These are phyloP conservation scores for Psilocybe cyanescens DNA, from an alignment of 768 basidiomycete genomes.

Conservation along the genomic window DNA sequence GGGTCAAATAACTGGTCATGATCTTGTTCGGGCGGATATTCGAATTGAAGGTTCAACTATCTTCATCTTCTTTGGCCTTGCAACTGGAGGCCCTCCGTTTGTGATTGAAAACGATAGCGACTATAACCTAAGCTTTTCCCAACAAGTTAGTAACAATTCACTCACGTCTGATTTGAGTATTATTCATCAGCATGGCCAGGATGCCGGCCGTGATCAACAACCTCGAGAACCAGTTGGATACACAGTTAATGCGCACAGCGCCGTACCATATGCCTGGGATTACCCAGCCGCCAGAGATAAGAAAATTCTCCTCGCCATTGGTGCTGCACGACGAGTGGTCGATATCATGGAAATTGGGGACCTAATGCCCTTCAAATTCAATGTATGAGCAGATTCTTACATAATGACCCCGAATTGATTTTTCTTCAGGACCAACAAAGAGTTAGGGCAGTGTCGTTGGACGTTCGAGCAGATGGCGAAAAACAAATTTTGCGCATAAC, in stretches of 20 bases:
- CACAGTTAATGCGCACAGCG: slow-evolving; percentile 56
- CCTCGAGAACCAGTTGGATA: slow-evolving; percentile 54
- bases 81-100: slow-evolving; percentile 86
- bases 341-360: slow-evolving; percentile 97
- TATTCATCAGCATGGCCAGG: slow-evolving; percentile 32
- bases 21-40: slow-evolving; percentile 76
- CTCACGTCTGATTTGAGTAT: neutral
- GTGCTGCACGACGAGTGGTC: slow-evolving; percentile 63
- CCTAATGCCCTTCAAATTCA: slow-evolving; percentile 86
- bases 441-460: slow-evolving; percentile 77
- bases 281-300: slow-evolving; percentile 85
- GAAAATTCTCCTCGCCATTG: slow-evolving; percentile 68
- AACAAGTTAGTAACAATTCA: slow-evolving; percentile 57
- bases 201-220: slow-evolving; percentile 43
- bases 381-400: slow-evolving; percentile 44
- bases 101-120: slow-evolving; percentile 89
- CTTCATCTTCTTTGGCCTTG: slow-evolving; percentile 74
- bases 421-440: slow-evolving; percentile 53
- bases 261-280: slow-evolving; percentile 89
- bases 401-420: neutral
- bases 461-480: slow-evolving; percentile 88
- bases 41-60: slow-evolving; percentile 87
- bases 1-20: slow-evolving; percentile 35
- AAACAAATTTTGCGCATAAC: slow-evolving; percentile 88
- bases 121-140: slow-evolving; percentile 65